phyloP scores from a whole-genome alignment of 345 rosid genomes.

The Citrus maxima region DNA sequence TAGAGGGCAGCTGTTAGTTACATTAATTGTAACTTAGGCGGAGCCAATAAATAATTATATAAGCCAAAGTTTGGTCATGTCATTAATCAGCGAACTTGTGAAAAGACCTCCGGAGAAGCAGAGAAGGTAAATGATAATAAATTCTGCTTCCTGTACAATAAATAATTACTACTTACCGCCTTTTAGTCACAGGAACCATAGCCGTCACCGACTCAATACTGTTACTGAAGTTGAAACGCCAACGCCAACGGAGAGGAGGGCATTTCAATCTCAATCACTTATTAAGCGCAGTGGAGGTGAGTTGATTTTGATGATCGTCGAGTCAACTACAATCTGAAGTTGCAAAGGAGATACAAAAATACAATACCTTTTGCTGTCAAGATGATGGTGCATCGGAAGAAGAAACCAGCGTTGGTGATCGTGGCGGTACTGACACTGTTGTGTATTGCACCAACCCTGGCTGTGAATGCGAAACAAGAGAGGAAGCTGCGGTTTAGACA shows the following conservation, averaged over 20 bases:
- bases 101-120: not conserved
- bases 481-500: constrained; percentile 43
- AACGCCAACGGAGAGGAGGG: too few relatives aligned
- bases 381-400: not conserved
- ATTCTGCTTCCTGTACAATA: not conserved
- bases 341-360: not conserved
- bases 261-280: too few relatives aligned
- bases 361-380: not conserved
- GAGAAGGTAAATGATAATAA: not conserved
- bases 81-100: not conserved
- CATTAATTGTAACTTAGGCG: too few relatives aligned
- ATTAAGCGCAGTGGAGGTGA: too few relatives aligned
- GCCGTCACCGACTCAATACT: too few relatives aligned
- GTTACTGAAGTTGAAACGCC: too few relatives aligned
- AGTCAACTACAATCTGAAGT: not conserved
- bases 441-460: constrained; percentile 17
- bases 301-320: not conserved
- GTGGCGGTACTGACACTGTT: constrained; percentile 15
- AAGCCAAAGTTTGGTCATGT: not conserved
- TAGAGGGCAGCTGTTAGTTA: too few relatives aligned
- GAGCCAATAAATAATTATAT: too few relatives aligned
- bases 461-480: constrained; percentile 1
- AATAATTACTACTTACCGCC: too few relatives aligned
- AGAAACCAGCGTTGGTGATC: not conserved
- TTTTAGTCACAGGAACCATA: not conserved